Base-by-base conservation (phyloP, 768 basidiomycete species). In the Suillus plorans region DNA sequence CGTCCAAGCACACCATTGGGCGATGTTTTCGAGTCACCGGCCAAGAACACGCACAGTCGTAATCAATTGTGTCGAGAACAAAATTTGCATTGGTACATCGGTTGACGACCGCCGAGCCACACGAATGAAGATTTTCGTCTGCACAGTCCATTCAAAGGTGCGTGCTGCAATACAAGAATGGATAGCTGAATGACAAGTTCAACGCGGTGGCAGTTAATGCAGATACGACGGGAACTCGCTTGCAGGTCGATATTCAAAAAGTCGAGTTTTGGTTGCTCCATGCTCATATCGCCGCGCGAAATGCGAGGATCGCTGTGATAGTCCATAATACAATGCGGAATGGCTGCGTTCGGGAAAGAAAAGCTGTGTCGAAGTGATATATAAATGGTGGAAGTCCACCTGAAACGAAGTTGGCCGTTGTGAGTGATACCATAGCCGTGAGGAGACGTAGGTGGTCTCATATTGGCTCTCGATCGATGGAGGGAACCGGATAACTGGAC, bases 321-420 rank as follows among this genome's bases (percentile, higher is more conserved):
- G 84, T 83, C 39, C 84, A 76, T 28, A 85, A 65, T 8, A 80
- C 80, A 58, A 85, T 64, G 47, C 86, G 83, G 50, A 82, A 69
- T 6, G 68, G 56, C 41, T 78, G 77, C 0, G 85, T 86, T 18
- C 76, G 71, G 0, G 84, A 83, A 84, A 72, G 28, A 42, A 83
- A 70, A 18, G 86, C 85, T n/a, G 28, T 78, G 20, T 71, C 67
- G 73, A 83, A 82, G 72, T 85, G 86, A 63, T 76, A 76, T 10
- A 83, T 53, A 0, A 83, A 25, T 12, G 80, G 75, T 5, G 82
- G 83, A 31, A 31, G 31, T 31, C 31, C 31, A 31, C 31, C 31
- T 31, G 5, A n/a, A 82, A 63, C 55, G 67, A 83, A 77, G 0
- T 76, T 72, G 13, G 72, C 42, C 44, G 66, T 34, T 5, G 75